Percentiles rank a stretch among this genome's conserved stretches.
Evolutionary conservation across 2,329 filamentous ascomycete genomes (phyloP).

Genomic region (Sarocladium oryzae): DNA sequence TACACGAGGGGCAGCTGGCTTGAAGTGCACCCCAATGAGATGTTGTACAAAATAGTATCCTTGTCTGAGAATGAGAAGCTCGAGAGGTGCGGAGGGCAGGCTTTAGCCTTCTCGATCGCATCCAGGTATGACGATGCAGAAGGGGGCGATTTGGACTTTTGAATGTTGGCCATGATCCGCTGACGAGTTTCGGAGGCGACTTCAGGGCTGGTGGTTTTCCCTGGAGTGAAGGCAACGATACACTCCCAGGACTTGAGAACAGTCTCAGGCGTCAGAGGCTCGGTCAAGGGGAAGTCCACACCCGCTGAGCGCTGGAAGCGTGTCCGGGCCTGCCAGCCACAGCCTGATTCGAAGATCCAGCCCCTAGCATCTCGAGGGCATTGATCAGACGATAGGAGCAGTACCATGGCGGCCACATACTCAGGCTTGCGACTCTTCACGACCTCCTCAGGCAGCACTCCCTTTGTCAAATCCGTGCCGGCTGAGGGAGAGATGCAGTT

Average conservation of each 20-base stretch:
- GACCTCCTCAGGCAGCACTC: slow-evolving; percentile 92
- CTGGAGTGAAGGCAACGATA: slow-evolving; percentile 82
- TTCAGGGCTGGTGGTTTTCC: slow-evolving; percentile 78
- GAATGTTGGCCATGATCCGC: slow-evolving; percentile 72
- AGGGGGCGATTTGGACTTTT: too few species aligned
- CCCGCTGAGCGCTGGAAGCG: slow-evolving; percentile 92
- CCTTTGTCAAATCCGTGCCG: slow-evolving; percentile 89
- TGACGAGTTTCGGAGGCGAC: slow-evolving; percentile 68
- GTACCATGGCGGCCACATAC: slow-evolving; percentile 90
- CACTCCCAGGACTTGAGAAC: slow-evolving; percentile 69
- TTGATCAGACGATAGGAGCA: slow-evolving; percentile 78
- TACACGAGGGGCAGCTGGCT: too few species aligned
- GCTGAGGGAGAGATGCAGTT: slow-evolving; percentile 98
- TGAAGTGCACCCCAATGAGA: slow-evolving; percentile 52
- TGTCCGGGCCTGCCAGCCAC: slow-evolving; percentile 85
- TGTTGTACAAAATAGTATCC: slow-evolving; percentile 91
- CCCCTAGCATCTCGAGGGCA: slow-evolving; percentile 80
- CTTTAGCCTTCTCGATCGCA: slow-evolving; percentile 69
- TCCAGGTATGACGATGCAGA: slow-evolving; percentile 44
- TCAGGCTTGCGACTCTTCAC: slow-evolving; percentile 99
- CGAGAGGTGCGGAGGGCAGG: slow-evolving; percentile 68
- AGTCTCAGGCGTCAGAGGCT: slow-evolving; percentile 75
- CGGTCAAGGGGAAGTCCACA: slow-evolving; percentile 84
- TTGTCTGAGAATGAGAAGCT: slow-evolving; percentile 79
- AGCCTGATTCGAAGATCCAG: slow-evolving; percentile 88